These are phyloP conservation scores for Penicillium waksmanii DNA, from an alignment of 495 filamentous ascomycete species.

Conservation along the genomic window DNA sequence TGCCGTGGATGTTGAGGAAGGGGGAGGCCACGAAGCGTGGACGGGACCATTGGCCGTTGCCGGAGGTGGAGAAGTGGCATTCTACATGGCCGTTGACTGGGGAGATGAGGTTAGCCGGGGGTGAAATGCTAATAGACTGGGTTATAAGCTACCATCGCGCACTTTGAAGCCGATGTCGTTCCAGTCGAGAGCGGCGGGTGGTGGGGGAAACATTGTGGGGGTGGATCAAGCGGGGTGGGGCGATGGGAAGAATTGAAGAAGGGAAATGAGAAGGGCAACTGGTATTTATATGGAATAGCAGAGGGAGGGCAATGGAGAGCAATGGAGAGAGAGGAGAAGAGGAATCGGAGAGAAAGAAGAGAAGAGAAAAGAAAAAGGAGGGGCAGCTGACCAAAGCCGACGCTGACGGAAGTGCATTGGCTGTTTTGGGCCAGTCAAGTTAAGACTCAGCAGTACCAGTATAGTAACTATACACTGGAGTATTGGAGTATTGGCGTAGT, in stretches of 20 bases:
- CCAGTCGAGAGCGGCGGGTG: slow-evolving; percentile 81
- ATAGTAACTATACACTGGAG: too few species aligned
- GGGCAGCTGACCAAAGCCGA: background rate
- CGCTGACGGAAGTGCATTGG: background rate
- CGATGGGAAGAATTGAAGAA: background rate
- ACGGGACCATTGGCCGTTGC: slow-evolving; percentile 64
- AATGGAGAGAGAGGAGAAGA: background rate
- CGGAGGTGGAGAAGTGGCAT: slow-evolving; percentile 39
- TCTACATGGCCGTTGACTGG: slow-evolving; percentile 41
- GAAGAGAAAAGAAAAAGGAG: background rate
- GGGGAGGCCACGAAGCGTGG: slow-evolving; percentile 77
- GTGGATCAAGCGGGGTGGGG: slow-evolving; percentile 4
- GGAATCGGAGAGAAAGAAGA: background rate
- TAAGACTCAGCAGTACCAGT: background rate
- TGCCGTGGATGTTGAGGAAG: slow-evolving; percentile 81
- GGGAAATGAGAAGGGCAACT: background rate
- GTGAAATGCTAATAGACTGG: background rate
- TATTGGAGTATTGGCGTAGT: too few species aligned
- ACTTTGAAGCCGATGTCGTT: slow-evolving; percentile 86
- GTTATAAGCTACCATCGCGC: slow-evolving; percentile 69
- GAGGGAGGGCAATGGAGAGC: too few species aligned
- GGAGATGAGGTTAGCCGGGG: background rate
- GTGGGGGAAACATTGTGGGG: slow-evolving; percentile 69
- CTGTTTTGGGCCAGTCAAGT: background rate
- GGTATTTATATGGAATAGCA: too few species aligned